These are phyloP conservation scores for Akebia trifoliata DNA, from an alignment of 164 flowering plant genomes.

Conservation along the genomic window DNA sequence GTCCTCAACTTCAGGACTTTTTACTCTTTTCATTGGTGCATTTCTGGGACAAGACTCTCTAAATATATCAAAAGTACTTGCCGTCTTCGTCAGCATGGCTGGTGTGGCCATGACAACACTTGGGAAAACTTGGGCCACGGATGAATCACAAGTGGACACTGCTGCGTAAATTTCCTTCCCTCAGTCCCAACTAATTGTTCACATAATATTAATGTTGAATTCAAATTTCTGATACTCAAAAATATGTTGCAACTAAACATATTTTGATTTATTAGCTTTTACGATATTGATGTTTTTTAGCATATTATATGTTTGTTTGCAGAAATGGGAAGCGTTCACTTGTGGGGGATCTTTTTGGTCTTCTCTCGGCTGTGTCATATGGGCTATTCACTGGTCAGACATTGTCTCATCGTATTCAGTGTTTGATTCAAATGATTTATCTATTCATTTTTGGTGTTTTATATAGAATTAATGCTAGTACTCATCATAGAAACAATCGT, in stretches of 20 bases:
- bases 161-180: conserved; percentile 40
- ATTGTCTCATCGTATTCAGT: not conserved
- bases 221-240: too few relatives aligned
- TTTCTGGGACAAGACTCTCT: conserved; percentile 83
- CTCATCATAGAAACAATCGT: conserved; percentile 9
- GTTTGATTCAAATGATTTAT: not conserved
- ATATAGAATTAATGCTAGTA: not conserved
- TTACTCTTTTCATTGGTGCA: conserved; percentile 91
- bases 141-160: conserved; percentile 58
- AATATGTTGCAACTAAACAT: too few relatives aligned
- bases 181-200: too few relatives aligned
- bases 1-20: conserved; percentile 96
- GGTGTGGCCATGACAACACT: conserved; percentile 97
- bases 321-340: conserved; percentile 81
- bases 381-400: conserved; percentile 86
- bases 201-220: too few relatives aligned
- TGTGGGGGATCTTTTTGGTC: conserved; percentile 96
- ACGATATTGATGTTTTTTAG: too few relatives aligned
- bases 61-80: conserved; percentile 71
- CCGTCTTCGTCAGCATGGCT: conserved; percentile 93
- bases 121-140: conserved; percentile 98
- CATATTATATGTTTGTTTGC: too few relatives aligned
- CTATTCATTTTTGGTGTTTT: not conserved
- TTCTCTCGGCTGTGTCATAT: conserved; percentile 87
- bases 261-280: too few relatives aligned